Base-by-base conservation (phyloP, 129 eudicot species). In the Chrysanthemum seticuspe region DNA sequence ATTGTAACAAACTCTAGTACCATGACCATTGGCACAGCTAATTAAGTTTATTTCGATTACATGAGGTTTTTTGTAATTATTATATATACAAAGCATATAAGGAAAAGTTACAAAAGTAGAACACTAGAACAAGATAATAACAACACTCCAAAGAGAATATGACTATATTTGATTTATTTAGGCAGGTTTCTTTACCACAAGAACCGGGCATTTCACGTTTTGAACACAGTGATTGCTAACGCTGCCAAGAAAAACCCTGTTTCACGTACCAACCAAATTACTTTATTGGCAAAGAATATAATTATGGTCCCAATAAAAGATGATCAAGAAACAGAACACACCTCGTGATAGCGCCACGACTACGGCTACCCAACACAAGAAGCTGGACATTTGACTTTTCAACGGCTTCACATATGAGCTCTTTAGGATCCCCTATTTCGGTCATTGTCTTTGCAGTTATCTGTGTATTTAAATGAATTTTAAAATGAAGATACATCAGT, bases 191-290 rank as follows among this genome's bases (percentile, higher is more conserved):
- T 68, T 84, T 61, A 84, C 92, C 64, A 87, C 85, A 62, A 87
- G 86, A 76, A 87, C 92, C 0, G 89, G 85, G 75, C 95, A 88
- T 69, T 83, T 81, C 29, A 85, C 91, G 45, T 83, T 57, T 65
- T 81, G 81, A 67, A 88, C 80, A 74, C 88, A 78, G 45, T 88
- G 72, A 58, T 86, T 74, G 87, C 95, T 88, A 15, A 88, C 95
- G 40, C 95, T 88, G 59, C 95, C 95, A 50, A 85, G 78, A 65
- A 88, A 83, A 54, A 74, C 83, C 88, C 95, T 88, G 84, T 65
- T 61, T 13, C 71, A 76, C 72, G 63, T 67, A 70, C 59, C 70
- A 63, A 65, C 23, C 18, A 67, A 52, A 52, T 12, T 29, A 53
- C 12, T 53, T 36, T 31, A 23, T 44, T 44, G 25, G 3, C 34